Conservation (phyloP, 805 yeast species). For the Tetrapisispora pingtungensis region DNA sequence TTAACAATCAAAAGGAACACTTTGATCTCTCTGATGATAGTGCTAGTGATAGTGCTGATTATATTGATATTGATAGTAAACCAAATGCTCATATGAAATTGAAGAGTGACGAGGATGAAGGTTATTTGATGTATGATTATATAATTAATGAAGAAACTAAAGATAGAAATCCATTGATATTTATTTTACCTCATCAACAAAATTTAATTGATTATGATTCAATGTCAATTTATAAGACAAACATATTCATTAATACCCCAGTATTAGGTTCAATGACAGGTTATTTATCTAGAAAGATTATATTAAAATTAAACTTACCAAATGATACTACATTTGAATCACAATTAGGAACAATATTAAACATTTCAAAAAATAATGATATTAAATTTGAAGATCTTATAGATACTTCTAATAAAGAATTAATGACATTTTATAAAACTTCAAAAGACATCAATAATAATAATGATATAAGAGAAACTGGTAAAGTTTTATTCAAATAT, state of each 20-base stretch:
- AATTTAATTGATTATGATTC: slow-evolving; percentile 27
- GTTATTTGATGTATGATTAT: slow-evolving; percentile 27
- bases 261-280: slow-evolving; percentile 38
- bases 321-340: not conserved
- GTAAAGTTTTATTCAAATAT: slow-evolving; percentile 80
- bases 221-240: not conserved
- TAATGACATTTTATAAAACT: not conserved
- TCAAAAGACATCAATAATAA: slow-evolving; percentile 9
- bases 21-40: not conserved
- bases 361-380: not conserved
- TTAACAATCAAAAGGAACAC: not conserved
- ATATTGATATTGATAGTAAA: not conserved
- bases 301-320: slow-evolving; percentile 12
- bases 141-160: slow-evolving; percentile 33
- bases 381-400: not conserved
- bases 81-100: not conserved
- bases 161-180: slow-evolving; percentile 37
- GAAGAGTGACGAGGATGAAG: not conserved
- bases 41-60: not conserved
- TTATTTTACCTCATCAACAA: slow-evolving; percentile 56
- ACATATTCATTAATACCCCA: slow-evolving; percentile 34
- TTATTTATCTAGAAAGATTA: slow-evolving; percentile 29
- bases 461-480: slow-evolving; percentile 27
- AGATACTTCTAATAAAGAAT: not conserved
- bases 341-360: not conserved